A percentile compares a stretch with the other conserved stretches of the same genome.
These are phyloP conservation scores for Trichopus zeylanicus DNA, from an alignment of 116 monocot genomes.

Conservation along the genomic window DNA sequence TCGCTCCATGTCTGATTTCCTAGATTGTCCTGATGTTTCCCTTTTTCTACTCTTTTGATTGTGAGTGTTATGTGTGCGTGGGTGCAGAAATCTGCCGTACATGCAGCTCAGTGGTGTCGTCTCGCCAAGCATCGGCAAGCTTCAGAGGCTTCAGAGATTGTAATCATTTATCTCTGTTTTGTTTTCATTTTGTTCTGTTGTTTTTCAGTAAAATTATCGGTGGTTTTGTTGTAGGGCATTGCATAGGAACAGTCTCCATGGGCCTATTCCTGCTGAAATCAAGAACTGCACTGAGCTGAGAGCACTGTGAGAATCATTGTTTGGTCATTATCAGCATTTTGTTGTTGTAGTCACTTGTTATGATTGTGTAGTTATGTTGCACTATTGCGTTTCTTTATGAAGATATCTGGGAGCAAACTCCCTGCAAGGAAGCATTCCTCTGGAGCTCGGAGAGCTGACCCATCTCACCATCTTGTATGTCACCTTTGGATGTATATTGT, in stretches of 20 bases:
- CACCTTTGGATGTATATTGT: background rate
- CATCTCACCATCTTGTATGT: conserved; percentile 77
- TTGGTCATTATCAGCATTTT: background rate
- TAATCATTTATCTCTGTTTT: conserved; percentile 25
- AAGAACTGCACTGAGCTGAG: conserved; percentile 58
- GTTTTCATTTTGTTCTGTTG: no score
- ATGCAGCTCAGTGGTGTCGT: conserved; percentile 80
- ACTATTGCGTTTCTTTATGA: background rate
- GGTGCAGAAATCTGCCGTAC: conserved; percentile 69
- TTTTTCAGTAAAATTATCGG: no score
- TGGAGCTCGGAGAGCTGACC: conserved; percentile 58
- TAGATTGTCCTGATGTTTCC: background rate
- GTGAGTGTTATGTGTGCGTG: background rate
- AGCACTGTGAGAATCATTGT: conserved; percentile 43
- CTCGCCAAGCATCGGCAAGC: conserved; percentile 89
- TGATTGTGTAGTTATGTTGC: background rate
- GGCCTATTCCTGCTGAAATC: conserved; percentile 68
- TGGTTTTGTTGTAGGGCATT: conserved; percentile 43
- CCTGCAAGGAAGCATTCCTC: conserved; percentile 79
- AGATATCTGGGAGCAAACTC: conserved; percentile 91
- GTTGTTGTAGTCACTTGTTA: background rate
- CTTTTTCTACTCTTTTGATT: no score
- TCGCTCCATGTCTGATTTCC: conserved; percentile 52
- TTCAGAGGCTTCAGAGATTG: conserved; percentile 72
- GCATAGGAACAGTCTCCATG: conserved; percentile 85